phyloP scores from a whole-genome alignment of 805 yeast genomes.

The Myxozyma neglecta region DNA sequence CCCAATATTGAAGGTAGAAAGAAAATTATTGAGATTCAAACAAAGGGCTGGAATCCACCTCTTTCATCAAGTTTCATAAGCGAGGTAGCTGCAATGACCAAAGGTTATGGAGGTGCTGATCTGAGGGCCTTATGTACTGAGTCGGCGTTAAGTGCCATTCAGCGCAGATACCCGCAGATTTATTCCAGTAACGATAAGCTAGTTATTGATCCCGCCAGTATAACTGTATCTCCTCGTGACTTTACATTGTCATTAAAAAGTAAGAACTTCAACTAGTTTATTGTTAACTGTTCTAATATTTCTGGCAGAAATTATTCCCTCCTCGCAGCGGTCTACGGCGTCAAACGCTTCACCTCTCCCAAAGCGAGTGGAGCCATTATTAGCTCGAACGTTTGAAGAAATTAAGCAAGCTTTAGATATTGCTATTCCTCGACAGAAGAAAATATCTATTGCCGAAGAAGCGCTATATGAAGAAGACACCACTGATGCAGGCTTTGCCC shows the following conservation, averaged over 20 bases:
- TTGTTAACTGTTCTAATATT: background rate
- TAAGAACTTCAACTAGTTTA: background rate
- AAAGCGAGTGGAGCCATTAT: slow-evolving; percentile 61
- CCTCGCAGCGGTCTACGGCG: slow-evolving; percentile 83
- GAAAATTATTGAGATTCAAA: slow-evolving; percentile 80
- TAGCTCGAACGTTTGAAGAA: slow-evolving; percentile 51
- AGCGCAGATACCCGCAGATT: slow-evolving; percentile 89
- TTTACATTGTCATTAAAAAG: slow-evolving; percentile 79
- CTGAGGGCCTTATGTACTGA: slow-evolving; percentile 92
- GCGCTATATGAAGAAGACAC: slow-evolving; percentile 62
- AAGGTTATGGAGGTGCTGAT: slow-evolving; percentile 98
- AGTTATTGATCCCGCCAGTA: slow-evolving; percentile 65
- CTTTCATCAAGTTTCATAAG: slow-evolving; percentile 56
- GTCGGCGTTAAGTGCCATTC: slow-evolving; percentile 89
- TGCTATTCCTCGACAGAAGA: slow-evolving; percentile 61
- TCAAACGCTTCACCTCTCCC: slow-evolving; percentile 78
- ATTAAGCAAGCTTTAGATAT: slow-evolving; percentile 52
- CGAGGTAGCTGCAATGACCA: slow-evolving; percentile 74
- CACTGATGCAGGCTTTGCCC: slow-evolving; percentile 63
- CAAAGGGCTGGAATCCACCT: slow-evolving; percentile 84
- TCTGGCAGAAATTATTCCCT: slow-evolving; percentile 67
- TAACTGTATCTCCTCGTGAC: slow-evolving; percentile 76
- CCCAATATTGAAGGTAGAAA: slow-evolving; percentile 80
- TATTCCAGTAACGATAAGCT: slow-evolving; percentile 74
- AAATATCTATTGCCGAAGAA: slow-evolving; percentile 62